Evolutionary conservation across 2,329 filamentous ascomycete species (phyloP).

Genomic region (Nectriaceae sp.): DNA sequence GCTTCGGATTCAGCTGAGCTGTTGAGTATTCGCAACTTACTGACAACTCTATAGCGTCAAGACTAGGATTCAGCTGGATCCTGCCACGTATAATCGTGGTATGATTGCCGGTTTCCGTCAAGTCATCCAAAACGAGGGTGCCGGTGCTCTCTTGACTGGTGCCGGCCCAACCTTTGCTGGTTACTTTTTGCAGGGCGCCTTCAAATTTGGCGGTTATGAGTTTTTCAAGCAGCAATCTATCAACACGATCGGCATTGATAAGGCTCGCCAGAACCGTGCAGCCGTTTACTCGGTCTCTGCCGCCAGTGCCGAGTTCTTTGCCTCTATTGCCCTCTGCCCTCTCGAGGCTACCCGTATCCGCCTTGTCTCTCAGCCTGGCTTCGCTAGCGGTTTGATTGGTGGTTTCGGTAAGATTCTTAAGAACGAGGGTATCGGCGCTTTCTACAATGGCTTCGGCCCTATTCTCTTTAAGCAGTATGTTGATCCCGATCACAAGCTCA

Average conservation of each 20-base stretch:
- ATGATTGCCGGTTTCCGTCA: constrained; percentile 85
- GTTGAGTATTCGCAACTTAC: constrained; percentile 9
- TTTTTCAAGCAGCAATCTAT: constrained; percentile 95
- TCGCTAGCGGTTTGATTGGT: constrained; percentile 75
- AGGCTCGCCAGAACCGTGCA: constrained; percentile 76
- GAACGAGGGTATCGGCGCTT: constrained; percentile 80
- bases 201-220: constrained; percentile 95
- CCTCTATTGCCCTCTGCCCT: constrained; percentile 83
- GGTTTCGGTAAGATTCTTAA: constrained; percentile 83
- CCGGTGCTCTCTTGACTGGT: constrained; percentile 82
- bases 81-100: constrained; percentile 83
- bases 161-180: constrained; percentile 83
- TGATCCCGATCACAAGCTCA: neutral
- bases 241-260: constrained; percentile 76
- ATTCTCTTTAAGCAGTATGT: constrained; percentile 65
- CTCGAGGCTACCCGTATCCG: constrained; percentile 93
- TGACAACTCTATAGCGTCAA: constrained; percentile 69
- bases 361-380: constrained; percentile 85
- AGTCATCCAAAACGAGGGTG: constrained; percentile 82
- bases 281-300: constrained; percentile 77
- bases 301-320: constrained; percentile 67
- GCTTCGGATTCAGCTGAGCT: constrained; percentile 3
- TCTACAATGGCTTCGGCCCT: constrained; percentile 90
- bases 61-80: constrained; percentile 93
- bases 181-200: constrained; percentile 91